Base-by-base conservation (phyloP, 805 yeast genomes). In the Lachancea quebecensis region DNA sequence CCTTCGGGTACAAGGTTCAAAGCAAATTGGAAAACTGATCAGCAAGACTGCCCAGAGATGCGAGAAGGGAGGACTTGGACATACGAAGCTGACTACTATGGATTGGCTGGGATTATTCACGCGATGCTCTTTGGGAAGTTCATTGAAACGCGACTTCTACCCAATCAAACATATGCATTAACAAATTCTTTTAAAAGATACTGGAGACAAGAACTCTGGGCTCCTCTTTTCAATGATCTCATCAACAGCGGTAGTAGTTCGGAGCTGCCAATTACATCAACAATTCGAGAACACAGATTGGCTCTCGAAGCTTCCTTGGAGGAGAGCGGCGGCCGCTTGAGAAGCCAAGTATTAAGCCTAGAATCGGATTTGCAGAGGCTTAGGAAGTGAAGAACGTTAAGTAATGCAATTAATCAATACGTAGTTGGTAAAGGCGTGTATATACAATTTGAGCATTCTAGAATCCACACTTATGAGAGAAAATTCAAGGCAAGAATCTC, bases 81-180 rank as follows among this genome's bases (percentile, higher is more conserved):
- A 2, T 85, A 74, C 56, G 88, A 89, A 58, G 81, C 82, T 2
- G 97, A 89, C 64, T 87, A 87, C 58, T 84, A 75, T 60, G 96
- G 96, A 0, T 50, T 86, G 15, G 96, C 96, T 0, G 75, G 79
- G 30, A 75, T 85, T 0, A 67, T 87, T 2, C 91, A 88, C 55
- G 73, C 81, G 0, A 65, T 89, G 72, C 66, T 89, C 14, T 88
- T 81, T 68, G 95, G 95, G 0, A 68, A 71, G 11, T 72, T 73
- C 45, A 81, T 88, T 27, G 75, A 74, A 39, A 69, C 77, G 0
- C 60, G 58, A 1, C 56, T 59, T 15, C 50, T 60, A 18, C 48
- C 53, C 10, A 55, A 55, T 8, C 67, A 64, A 0, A 50, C 49
- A 2, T 64, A 71, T 41, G 62, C 57, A n/a, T 53, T 83, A 16